These are phyloP conservation scores for Lecanicillium sp. DNA, from an alignment of 2,329 filamentous ascomycete species.

Conservation along the genomic window DNA sequence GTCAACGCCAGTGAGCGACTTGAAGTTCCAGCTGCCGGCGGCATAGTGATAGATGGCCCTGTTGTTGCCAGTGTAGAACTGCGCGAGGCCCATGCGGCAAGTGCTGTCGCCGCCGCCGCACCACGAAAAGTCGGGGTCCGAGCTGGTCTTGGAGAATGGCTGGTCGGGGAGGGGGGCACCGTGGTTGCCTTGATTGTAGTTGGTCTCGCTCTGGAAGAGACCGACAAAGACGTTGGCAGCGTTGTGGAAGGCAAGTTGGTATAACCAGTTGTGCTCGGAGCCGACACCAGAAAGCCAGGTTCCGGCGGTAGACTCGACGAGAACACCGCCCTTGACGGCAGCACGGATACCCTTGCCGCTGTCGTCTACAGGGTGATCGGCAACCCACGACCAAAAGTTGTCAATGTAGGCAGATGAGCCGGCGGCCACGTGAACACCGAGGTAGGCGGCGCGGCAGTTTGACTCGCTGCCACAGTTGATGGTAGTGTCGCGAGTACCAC, in stretches of 20 bases:
- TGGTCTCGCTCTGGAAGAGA: constrained; percentile 49
- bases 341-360: constrained; percentile 41
- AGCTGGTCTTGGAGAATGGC: constrained; percentile 32
- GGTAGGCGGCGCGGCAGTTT: constrained; percentile 41
- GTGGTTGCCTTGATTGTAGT: constrained; percentile 31
- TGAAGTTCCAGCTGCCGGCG: constrained; percentile 10
- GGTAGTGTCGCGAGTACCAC: constrained; percentile 35
- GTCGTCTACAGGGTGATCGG: constrained; percentile 43
- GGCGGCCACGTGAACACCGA: constrained; percentile 42
- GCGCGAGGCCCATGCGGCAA: constrained; percentile 38
- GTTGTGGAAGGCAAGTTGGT: constrained; percentile 48
- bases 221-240: constrained; percentile 45
- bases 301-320: constrained; percentile 40
- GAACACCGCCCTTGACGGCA: constrained; percentile 42
- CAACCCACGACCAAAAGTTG: constrained; percentile 43
- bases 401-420: constrained; percentile 45
- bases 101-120: constrained; percentile 28
- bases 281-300: constrained; percentile 44
- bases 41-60: constrained; percentile 9
- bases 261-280: constrained; percentile 52
- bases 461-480: constrained; percentile 29
- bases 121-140: constrained; percentile 38
- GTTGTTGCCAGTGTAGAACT: constrained; percentile 31
- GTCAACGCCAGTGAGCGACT: constrained; percentile 13
- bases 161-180: constrained; percentile 28